Percentiles rank a stretch among this genome's conserved stretches.
Evolutionary conservation across 2,329 filamentous ascomycete species (phyloP).

Genomic region (Dendryphion nanum): DNA sequence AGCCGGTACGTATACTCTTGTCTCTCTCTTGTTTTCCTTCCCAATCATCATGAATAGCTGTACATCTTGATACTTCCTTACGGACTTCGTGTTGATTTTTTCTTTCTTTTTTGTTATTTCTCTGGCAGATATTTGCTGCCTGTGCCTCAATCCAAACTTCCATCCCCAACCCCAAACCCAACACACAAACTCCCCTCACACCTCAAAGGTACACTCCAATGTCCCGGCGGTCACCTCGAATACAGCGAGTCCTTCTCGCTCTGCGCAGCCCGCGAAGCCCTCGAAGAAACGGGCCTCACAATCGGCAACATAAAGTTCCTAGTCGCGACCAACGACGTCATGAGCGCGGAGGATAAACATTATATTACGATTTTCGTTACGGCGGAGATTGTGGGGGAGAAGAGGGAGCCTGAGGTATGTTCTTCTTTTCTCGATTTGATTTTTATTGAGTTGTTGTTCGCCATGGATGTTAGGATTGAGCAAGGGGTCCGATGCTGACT

Average conservation of each 20-base stretch:
- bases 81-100: background rate
- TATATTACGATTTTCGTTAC: constrained; percentile 73
- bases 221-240: constrained; percentile 76
- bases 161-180: background rate
- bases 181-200: background rate
- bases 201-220: constrained; percentile 57
- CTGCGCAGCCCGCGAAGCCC: constrained; percentile 65
- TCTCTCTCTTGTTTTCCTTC: background rate
- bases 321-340: constrained; percentile 66
- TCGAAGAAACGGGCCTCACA: constrained; percentile 65
- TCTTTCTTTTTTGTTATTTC: background rate
- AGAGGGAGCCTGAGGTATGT: constrained; percentile 55
- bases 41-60: too few relatives aligned
- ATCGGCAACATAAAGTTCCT: constrained; percentile 55
- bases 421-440: constrained; percentile 13
- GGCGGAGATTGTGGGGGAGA: constrained; percentile 50
- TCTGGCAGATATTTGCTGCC: too few relatives aligned
- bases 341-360: constrained; percentile 60
- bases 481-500: too few relatives aligned
- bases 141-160: background rate
- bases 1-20: constrained; percentile 34
- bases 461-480: too few relatives aligned
- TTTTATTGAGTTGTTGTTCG: background rate
- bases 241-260: constrained; percentile 60
- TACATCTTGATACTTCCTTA: too few relatives aligned